Base-by-base conservation (phyloP, 2,329 filamentous ascomycete genomes). In the Beauveria sp. region DNA sequence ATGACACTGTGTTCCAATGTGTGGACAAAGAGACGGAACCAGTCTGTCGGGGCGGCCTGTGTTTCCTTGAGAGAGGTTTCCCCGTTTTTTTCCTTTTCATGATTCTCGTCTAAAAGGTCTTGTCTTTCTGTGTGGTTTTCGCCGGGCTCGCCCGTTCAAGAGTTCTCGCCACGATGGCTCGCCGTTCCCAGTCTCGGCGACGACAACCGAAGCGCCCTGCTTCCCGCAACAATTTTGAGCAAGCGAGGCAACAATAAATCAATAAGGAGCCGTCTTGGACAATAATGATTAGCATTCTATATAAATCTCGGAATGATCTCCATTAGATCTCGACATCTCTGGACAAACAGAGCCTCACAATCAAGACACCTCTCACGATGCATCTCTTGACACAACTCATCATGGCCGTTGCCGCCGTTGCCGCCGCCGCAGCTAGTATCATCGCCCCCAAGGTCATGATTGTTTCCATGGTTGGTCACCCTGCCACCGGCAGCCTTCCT, bases 401-500 rank as follows among this genome's bases (percentile, higher is more conserved):
- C 20, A 3, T 16, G 22, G 50, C 53, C 18, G 60, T 50, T 22
- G 26, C 60, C 16, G 54, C 47, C 6, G 45, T 46, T 7, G 59
- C 64, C 1, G 54, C 49, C 4, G 63, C 66, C 7, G 18, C 1
- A 6, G 34, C 52, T 28, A 18, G 59, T 3, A 38, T 43, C 0
- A 74, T 85, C 60, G 70, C 78, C 26, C 85, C 85, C 10, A 87
- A 86, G 65, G 77, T 87, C 53, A 79, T 87, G 70, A 84, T 87
- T 62, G 76, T 88, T 63, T 84, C 79, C 65, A 84, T 87, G 81
- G 86, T 86, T 68, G 58, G 74, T 70, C n/a, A 43, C 18, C 40
- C 40, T 18, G 12, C 34, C 43, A 3, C 51, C 30, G 20, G 26
- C 18, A 50, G 47, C 40, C 46, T 5, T 10, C 18, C 24, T 8